Base-by-base conservation (phyloP, 2,329 filamentous ascomycete species). In the Colletotrichum chrysophilum region DNA sequence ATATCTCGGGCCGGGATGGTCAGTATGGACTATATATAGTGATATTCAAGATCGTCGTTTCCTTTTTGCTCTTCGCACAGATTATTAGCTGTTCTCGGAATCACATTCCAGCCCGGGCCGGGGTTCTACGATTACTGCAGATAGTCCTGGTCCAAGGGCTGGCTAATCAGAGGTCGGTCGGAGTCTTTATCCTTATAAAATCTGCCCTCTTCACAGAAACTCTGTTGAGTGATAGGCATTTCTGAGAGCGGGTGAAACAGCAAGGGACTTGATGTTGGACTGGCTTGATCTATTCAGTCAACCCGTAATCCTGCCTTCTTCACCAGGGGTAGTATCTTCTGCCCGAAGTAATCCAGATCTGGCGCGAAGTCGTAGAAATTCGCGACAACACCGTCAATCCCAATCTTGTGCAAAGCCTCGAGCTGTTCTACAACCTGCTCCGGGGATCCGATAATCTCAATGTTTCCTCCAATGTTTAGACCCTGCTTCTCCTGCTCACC, bases 331-430 rank as follows among this genome's bases (percentile, higher is more conserved):
- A 70, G 9, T 8, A 65, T 70, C 66, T 65, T 65, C 7, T 24
- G 21, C 1, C 43, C 71, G n/a, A 70, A 74, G 16, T 48, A 58
- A 2, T 64, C 38, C 2, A 69, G 1, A n/a, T 73, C 70, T 12
- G 66, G 71, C 3, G 58, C 71, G 24, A 74, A 74, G 4, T 70
- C 66, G 58, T 70, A 70, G 16, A 74, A 74, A 26, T 70, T 74
- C 21, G 66, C 38, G 4, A 58, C 58, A 16, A 65, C 58, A 8
- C 66, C 58, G 3, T 74, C 66, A 6, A 65, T 60, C 5, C 58
- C 58, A 6, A 74, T 21, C 13, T 60, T 65, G 16, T 70, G 66
- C 13, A 74, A 14, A 0, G 58, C 66, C 6, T 48, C 58, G 1
- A 74, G 21, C 43, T 65, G 58, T 1, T 70, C n/a, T 2, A 58